Conservation (phyloP, 2,329 filamentous ascomycete species). For the Aspergillus nomiae region DNA sequence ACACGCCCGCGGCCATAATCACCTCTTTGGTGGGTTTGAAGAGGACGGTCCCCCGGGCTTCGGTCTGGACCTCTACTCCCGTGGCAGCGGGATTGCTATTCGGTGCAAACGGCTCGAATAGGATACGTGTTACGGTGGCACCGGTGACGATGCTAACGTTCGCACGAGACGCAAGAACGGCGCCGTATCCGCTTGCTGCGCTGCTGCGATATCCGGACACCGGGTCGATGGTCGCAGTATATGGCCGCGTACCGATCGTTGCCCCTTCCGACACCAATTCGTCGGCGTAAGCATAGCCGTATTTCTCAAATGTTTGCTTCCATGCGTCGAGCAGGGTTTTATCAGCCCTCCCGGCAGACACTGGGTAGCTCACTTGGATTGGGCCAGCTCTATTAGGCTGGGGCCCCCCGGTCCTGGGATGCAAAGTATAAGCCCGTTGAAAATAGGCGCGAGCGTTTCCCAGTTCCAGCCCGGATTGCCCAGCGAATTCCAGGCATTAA, state of each 20-base stretch:
- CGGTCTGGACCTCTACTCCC: conserved; percentile 20
- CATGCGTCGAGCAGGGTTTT: background rate
- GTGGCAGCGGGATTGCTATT: conserved; percentile 9
- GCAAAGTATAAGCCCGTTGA: conserved; percentile 44
- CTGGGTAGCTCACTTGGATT: background rate
- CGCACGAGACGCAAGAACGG: conserved; percentile 13
- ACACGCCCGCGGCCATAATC: conserved; percentile 60
- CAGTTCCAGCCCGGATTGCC: conserved; percentile 51
- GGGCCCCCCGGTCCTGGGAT: background rate
- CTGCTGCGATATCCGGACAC: background rate
- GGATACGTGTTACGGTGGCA: conserved; percentile 15
- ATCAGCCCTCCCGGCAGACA: background rate
- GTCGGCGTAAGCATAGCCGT: background rate
- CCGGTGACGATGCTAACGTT: conserved; percentile 16
- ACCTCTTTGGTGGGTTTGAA: conserved; percentile 53
- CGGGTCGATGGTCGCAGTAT: background rate
- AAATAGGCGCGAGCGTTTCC: conserved; percentile 52
- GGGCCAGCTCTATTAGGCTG: background rate
- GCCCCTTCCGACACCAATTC: background rate
- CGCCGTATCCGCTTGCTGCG: conserved; percentile 1
- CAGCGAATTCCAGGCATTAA: conserved; percentile 49
- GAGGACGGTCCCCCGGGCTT: conserved; percentile 27
- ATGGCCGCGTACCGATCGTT: background rate
- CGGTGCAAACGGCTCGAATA: conserved; percentile 5
- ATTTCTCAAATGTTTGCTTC: background rate